A percentile compares a stretch with the other conserved stretches of the same genome.
Evolutionary conservation across 2,329 filamentous ascomycete species (phyloP).

Genomic region (Colletotrichum magnum): DNA sequence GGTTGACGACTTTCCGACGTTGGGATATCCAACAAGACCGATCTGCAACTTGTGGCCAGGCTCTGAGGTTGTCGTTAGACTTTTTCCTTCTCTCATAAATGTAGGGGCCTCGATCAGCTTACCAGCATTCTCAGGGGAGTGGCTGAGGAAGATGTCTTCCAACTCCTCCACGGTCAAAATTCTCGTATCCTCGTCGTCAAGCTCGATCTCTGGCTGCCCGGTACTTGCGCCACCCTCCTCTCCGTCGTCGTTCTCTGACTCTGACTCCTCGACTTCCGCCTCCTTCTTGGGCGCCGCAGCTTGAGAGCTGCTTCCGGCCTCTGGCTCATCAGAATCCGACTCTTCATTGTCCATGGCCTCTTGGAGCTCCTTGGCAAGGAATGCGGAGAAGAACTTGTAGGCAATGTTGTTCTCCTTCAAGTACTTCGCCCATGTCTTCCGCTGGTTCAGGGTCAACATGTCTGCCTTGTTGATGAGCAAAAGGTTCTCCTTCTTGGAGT

Average conservation of each 20-base stretch:
- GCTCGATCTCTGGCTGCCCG: slow-evolving; percentile 51
- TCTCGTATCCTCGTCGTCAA: slow-evolving; percentile 73
- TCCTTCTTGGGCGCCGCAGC: slow-evolving; percentile 25
- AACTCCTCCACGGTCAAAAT: slow-evolving; percentile 95
- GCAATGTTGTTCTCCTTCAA: slow-evolving; percentile 85
- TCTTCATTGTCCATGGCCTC: slow-evolving; percentile 73
- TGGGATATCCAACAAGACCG: slow-evolving; percentile 96
- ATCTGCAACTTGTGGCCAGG: slow-evolving; percentile 82
- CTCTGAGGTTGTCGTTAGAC: slow-evolving; percentile 49
- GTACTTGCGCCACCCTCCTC: slow-evolving; percentile 54
- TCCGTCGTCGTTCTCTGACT: slow-evolving; percentile 42
- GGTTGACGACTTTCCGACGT: slow-evolving; percentile 98
- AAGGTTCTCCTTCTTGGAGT: slow-evolving; percentile 89
- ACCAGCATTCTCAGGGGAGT: slow-evolving; percentile 71
- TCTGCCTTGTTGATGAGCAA: slow-evolving; percentile 98
- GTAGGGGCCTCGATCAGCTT: slow-evolving; percentile 44
- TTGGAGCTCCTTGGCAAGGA: slow-evolving; percentile 89
- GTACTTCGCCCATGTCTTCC: slow-evolving; percentile 87
- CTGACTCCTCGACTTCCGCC: slow-evolving; percentile 56
- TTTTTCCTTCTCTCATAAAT: neutral
- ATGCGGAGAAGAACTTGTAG: slow-evolving; percentile 97
- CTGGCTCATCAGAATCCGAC: slow-evolving; percentile 52
- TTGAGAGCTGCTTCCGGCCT: slow-evolving; percentile 47
- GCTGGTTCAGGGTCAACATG: slow-evolving; percentile 94
- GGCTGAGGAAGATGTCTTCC: slow-evolving; percentile 86